A percentile compares a stretch with the other conserved stretches of the same genome.
phyloP scores from a whole-genome alignment of 1,284 basidiomycete genomes.

The Cryptococcus sp. region DNA sequence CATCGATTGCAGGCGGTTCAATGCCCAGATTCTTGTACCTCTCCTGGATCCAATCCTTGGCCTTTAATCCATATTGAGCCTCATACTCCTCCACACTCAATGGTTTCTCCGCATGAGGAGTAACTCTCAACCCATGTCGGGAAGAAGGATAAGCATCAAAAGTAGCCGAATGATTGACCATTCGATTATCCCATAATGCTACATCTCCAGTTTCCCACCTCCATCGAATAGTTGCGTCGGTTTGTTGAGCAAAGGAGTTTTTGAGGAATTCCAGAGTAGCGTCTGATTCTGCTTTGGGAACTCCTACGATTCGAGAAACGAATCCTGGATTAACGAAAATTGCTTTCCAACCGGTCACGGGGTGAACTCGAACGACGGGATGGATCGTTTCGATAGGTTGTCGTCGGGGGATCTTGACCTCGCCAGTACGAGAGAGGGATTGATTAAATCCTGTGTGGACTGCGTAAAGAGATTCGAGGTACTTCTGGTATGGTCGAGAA shows the following conservation, averaged over 20 bases:
- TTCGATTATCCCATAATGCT: conserved; percentile 47
- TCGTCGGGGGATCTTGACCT: conserved; percentile 60
- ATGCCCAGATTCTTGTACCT: conserved; percentile 37
- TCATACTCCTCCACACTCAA: conserved; percentile 72
- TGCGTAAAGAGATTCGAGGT: conserved; percentile 63
- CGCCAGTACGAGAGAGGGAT: conserved; percentile 57
- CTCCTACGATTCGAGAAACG: conserved; percentile 62
- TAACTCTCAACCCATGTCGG: conserved; percentile 73
- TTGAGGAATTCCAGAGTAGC: conserved; percentile 65
- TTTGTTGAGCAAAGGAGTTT: conserved; percentile 56
- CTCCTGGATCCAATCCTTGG: conserved; percentile 45
- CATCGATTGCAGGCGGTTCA: conserved; percentile 28
- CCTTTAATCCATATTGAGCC: conserved; percentile 42
- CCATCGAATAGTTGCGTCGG: conserved; percentile 37
- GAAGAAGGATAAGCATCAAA: conserved; percentile 47
- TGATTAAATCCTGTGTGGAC: conserved; percentile 64
- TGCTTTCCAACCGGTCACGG: conserved; percentile 43
- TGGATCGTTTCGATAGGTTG: conserved; percentile 64
- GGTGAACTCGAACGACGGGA: conserved; percentile 50
- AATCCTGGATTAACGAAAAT: conserved; percentile 50
- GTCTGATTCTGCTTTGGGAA: conserved; percentile 76
- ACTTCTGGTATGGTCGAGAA: conserved; percentile 61
- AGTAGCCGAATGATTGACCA: conserved; percentile 69
- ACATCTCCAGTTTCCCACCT: conserved; percentile 44
- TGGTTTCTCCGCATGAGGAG: conserved; percentile 72